Percentiles rank a stretch among this genome's conserved stretches.
Evolutionary conservation across 768 basidiomycete species (phyloP).

Genomic region (Sistotremastrum niveocremeum): DNA sequence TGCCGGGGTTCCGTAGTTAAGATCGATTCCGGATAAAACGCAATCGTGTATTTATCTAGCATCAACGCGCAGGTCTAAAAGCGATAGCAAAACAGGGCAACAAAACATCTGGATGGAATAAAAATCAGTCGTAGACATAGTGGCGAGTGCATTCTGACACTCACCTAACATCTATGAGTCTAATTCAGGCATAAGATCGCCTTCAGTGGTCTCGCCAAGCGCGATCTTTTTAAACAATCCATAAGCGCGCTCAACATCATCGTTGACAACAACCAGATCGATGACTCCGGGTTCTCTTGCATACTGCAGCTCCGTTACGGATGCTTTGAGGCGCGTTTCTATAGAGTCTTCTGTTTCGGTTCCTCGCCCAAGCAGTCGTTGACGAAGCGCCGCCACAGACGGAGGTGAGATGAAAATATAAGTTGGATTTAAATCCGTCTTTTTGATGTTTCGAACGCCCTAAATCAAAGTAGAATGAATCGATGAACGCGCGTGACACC

Average conservation of each 20-base stretch:
- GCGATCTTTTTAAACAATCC: constrained; percentile 62
- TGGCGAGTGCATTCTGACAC: too few species aligned
- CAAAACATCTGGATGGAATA: too few species aligned
- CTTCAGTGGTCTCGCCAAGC: constrained; percentile 44
- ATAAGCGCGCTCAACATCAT: constrained; percentile 77
- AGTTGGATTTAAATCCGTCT: constrained; percentile 67
- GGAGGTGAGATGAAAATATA: constrained; percentile 92
- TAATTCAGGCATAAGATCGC: constrained; percentile 55
- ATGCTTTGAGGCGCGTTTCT: constrained; percentile 61
- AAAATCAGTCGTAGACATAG: too few species aligned
- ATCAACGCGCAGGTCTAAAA: too few species aligned
- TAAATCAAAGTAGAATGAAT: constrained; percentile 18
- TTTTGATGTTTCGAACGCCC: constrained; percentile 89
- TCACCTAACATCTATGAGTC: too few species aligned
- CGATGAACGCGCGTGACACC: background rate
- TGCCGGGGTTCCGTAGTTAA: too few species aligned
- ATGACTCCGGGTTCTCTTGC: constrained; percentile 64
- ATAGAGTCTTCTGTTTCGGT: constrained; percentile 71
- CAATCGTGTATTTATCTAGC: too few species aligned
- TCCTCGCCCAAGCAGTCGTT: constrained; percentile 63
- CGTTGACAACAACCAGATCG: constrained; percentile 82
- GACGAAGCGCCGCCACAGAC: constrained; percentile 50
- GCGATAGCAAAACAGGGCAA: too few species aligned
- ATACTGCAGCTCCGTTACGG: constrained; percentile 69
- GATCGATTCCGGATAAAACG: too few species aligned